Conservation (phyloP, 2,329 filamentous ascomycete genomes). For the Thelonectria blattea region DNA sequence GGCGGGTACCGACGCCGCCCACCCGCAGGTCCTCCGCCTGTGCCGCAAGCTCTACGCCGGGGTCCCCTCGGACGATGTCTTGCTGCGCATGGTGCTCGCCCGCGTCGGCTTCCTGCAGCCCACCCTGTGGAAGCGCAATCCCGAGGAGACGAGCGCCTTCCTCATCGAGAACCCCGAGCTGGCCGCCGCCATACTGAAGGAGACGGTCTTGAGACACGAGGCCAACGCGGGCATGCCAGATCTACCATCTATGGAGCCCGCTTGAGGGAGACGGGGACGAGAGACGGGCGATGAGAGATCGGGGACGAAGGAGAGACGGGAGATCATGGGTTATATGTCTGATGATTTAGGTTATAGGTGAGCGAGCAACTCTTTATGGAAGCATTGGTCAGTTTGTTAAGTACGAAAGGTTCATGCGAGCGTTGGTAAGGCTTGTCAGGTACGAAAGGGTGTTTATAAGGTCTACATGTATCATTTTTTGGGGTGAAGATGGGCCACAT, state of each 20-base stretch:
- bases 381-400: neutral
- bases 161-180: slow-evolving; percentile 53
- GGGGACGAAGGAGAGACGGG: slow-evolving; percentile 15
- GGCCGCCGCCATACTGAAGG: slow-evolving; percentile 52
- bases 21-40: slow-evolving; percentile 50
- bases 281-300: too few relatives aligned
- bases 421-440: too few relatives aligned
- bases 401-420: neutral
- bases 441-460: too few relatives aligned
- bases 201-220: slow-evolving; percentile 53
- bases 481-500: too few relatives aligned
- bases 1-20: slow-evolving; percentile 50
- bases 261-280: neutral
- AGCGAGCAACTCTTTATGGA: neutral
- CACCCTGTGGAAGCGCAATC: slow-evolving; percentile 49
- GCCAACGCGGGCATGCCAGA: slow-evolving; percentile 43
- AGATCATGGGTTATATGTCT: neutral
- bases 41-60: slow-evolving; percentile 52
- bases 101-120: slow-evolving; percentile 56
- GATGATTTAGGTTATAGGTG: neutral
- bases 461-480: too few relatives aligned
- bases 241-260: slow-evolving; percentile 53
- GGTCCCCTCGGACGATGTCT: slow-evolving; percentile 49
- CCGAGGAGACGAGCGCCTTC: slow-evolving; percentile 50
- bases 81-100: slow-evolving; percentile 57